phyloP scores from a whole-genome alignment of 345 rosid genomes.

The Eucalyptus erythrocorys region DNA sequence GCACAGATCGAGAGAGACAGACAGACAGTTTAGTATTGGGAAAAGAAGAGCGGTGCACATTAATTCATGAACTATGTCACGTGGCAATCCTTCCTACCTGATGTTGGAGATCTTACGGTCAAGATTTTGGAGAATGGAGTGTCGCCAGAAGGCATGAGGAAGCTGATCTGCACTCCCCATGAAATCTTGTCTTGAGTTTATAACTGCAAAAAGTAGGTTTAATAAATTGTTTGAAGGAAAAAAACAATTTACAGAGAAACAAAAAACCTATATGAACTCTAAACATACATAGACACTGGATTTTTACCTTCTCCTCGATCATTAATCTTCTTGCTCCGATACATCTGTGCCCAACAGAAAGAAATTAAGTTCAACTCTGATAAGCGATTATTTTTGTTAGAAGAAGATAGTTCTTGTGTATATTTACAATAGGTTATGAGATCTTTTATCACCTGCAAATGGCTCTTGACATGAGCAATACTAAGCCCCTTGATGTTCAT shows the following conservation, averaged over 20 bases:
- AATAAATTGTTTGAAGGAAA: not conserved
- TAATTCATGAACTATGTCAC: not conserved
- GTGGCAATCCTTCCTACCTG: conserved; percentile 5
- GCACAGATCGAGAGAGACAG: not conserved
- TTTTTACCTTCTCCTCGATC: conserved; percentile 29
- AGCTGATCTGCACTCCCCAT: not conserved
- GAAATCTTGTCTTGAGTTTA: conserved; percentile 2
- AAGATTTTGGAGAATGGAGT: conserved; percentile 4
- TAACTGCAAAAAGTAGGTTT: conserved; percentile 1
- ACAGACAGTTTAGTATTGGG: not conserved
- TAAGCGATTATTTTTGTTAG: not conserved
- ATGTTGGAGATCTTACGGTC: conserved; percentile 2
- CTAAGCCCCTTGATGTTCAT: conserved; percentile 40
- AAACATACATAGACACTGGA: not conserved
- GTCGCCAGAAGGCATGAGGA: conserved; percentile 10
- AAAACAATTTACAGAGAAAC: not conserved
- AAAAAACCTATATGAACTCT: not conserved
- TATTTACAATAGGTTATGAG: not conserved
- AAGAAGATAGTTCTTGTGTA: not conserved
- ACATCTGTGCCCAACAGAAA: conserved; percentile 19
- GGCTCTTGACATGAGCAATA: conserved; percentile 48
- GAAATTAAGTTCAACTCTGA: not conserved
- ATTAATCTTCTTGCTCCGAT: conserved; percentile 37
- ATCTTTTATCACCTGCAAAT: conserved; percentile 26
- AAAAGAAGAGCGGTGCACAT: not conserved